Evolutionary conservation across 306 rosid species (phyloP).

Genomic region (Ceratonia siliqua): DNA sequence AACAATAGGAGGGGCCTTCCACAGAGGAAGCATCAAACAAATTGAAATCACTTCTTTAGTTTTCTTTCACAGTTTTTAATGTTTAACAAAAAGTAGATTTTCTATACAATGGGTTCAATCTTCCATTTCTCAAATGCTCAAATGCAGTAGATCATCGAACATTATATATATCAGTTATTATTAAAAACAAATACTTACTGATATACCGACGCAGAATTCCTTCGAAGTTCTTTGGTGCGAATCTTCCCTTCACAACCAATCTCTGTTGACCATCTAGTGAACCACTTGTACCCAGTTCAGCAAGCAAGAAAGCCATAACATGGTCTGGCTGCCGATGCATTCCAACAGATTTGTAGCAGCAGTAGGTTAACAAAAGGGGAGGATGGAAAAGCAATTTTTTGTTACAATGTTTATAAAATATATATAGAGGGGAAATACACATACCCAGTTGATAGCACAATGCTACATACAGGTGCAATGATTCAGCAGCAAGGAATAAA

Average conservation of each 20-base stretch:
- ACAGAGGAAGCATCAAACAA: slow-evolving; percentile 3
- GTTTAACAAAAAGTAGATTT: not conserved
- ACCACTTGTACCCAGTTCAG: slow-evolving; percentile 96
- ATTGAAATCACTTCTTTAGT: not conserved
- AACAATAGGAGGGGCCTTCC: not conserved
- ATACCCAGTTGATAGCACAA: not conserved
- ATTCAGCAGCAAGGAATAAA: not conserved
- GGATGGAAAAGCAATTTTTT: not conserved
- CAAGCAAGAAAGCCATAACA: slow-evolving; percentile 91
- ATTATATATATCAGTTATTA: not conserved
- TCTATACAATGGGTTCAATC: not conserved
- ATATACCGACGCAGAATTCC: slow-evolving; percentile 90
- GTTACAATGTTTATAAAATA: not conserved
- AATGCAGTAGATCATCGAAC: not conserved
- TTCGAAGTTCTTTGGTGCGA: slow-evolving; percentile 92
- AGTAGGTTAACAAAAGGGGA: not conserved
- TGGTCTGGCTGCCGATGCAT: slow-evolving; percentile 99
- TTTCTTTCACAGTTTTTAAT: not conserved
- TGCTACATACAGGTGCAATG: not conserved
- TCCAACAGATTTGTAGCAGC: slow-evolving; percentile 40
- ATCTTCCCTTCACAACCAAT: slow-evolving; percentile 93
- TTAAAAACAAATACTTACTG: slow-evolving; percentile 57
- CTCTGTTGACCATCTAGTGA: slow-evolving; percentile 97
- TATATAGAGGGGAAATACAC: not conserved
- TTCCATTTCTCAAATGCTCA: not conserved